Evolutionary conservation across 106 monocot species (phyloP), one percentile per base, ranked within the genome.

Genomic region (Dioscorea zingiberensis): DNA sequence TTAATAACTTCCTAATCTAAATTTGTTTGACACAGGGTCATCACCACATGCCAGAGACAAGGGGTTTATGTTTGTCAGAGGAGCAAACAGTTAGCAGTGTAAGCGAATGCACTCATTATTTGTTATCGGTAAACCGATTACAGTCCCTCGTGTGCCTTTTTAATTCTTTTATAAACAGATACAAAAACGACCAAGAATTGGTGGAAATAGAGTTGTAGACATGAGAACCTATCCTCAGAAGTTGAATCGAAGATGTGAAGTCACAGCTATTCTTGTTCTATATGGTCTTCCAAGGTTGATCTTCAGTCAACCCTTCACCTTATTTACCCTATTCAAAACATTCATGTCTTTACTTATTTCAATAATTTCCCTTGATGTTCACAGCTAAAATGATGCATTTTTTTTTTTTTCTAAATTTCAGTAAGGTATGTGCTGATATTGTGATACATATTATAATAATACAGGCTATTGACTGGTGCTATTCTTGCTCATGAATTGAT

Each of bases 401-500:
- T n/a, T n/a, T n/a, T n/a, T n/a, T n/a, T n/a, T n/a, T n/a, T n/a
- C n/a, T n/a, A n/a, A n/a, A n/a, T n/a, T n/a, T n/a, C n/a, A n/a
- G n/a, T n/a, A n/a, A n/a, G n/a, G n/a, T n/a, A n/a, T n/a, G n/a
- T n/a, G n/a, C n/a, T n/a, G n/a, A n/a, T n/a, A n/a, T n/a, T n/a
- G n/a, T n/a, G n/a, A n/a, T n/a, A n/a, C n/a, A n/a, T n/a, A n/a
- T n/a, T 61, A 65, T 63, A 7, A 60, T 2, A 30, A 45, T 76
- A 73, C 81, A 95, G 95, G 78, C 71, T 95, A 44, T 67, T 95
- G 54, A 95, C 95, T 58, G 95, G 95, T 51, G 85, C 91, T 2
- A 95, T 95, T 62, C 95, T 95, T 60, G 91, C 95, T 66, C 95
- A 95, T 79, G 95, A 95, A 73, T 67, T 95, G 60, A 95, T 95